Base-by-base conservation (phyloP, 352 stramenopile genomes). In the Globisporangium carolinianum region DNA sequence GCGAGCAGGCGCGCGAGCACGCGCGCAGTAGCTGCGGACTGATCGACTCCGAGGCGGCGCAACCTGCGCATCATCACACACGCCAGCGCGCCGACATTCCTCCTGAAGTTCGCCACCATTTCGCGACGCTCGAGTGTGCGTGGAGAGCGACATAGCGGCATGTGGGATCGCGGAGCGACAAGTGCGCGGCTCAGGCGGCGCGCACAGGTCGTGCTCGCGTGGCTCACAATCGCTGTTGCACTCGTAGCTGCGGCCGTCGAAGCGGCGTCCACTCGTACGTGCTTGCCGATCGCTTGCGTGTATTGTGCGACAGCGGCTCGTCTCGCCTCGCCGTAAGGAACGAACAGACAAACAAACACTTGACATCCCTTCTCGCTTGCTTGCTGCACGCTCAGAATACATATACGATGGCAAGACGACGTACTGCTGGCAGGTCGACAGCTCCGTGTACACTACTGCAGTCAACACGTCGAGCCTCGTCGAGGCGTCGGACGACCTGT, bases 341-440 rank as follows among this genome's bases (percentile, higher is more conserved):
- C 24, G 3, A 32, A 32, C 24, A 32, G 3, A 32, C 24, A 32
- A 32, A 32, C 24, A 32, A 32, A 3, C 24, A 32, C 24, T 32
- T 3, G 24, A 32, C 24, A 32, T 32, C 24, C 9, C 35, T 36
- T 43, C 37, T 18, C 41, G n/a, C 2, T 49, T 7, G 46, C 7
- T n/a, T 14, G 24, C 18, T 43, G 5, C 4, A 37, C 4, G 36
- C n/a, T 49, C 49, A 66, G 60, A 61, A 38, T 67, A 61, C 57
- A 49, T 47, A 10, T 60, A 67, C 53, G 73, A 85, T 41, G 71
- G 75, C 24, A 57, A 62, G 53, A 85, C 73, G 48, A 85, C 75
- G 18, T 83, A 83, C 61, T 86, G 75, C 71, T 86, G 75, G 75
- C 62, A 79, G 47, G 73, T 86, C 14, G 73, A 71, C 45, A 67